phyloP scores from a whole-genome alignment of 2,329 filamentous ascomycete species.

The Verticillium longisporum region DNA sequence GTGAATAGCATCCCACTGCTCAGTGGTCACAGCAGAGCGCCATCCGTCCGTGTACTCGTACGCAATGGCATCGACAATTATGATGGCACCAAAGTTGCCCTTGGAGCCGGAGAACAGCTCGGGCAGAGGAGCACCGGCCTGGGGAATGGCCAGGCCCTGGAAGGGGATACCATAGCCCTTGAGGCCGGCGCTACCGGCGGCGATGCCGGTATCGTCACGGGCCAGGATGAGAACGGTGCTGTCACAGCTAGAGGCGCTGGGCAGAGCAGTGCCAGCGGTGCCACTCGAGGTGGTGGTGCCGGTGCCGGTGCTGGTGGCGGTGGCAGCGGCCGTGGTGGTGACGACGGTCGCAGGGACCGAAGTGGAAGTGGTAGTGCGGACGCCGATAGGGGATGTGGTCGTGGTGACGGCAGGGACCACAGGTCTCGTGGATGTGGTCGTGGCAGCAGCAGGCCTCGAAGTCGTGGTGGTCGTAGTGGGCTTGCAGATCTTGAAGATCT shows the following conservation, averaged over 20 bases:
- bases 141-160: conserved; percentile 46
- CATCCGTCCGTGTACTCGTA: conserved; percentile 44
- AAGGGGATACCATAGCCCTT: conserved; percentile 57
- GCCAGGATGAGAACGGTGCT: conserved; percentile 34
- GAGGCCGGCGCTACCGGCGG: conserved; percentile 45
- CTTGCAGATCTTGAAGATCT: background rate
- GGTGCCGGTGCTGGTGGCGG: background rate
- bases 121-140: conserved; percentile 43
- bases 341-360: background rate
- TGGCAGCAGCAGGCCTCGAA: background rate
- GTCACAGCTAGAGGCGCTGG: background rate
- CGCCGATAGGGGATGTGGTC: background rate
- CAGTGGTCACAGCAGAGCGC: conserved; percentile 45
- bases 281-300: background rate
- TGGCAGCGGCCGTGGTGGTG: background rate
- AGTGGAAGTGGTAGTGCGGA: background rate
- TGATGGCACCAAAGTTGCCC: conserved; percentile 45
- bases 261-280: background rate
- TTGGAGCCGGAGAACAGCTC: conserved; percentile 44
- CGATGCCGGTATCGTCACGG: conserved; percentile 39
- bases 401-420: background rate
- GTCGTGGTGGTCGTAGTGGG: background rate
- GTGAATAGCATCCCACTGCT: conserved; percentile 50
- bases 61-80: conserved; percentile 45
- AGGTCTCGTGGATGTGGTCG: background rate